These are phyloP conservation scores for Cyanodermella asteris DNA, from an alignment of 2,329 filamentous ascomycete genomes.

Conservation along the genomic window DNA sequence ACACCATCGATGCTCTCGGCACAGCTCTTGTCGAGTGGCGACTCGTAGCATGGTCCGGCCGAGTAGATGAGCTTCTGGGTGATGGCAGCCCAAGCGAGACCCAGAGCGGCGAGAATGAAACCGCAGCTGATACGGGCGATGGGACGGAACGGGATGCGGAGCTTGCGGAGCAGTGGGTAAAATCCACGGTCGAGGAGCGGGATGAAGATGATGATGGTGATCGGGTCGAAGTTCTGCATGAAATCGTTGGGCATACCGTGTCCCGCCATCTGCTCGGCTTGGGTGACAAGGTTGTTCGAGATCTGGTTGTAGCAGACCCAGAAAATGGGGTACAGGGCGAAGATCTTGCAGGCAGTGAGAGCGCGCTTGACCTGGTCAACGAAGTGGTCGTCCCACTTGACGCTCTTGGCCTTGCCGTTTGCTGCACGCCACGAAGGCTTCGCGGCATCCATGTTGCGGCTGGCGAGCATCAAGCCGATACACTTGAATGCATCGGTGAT, in stretches of 20 bases:
- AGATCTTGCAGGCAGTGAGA: constrained; percentile 46
- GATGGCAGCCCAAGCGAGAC: constrained; percentile 28
- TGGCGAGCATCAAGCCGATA: constrained; percentile 27
- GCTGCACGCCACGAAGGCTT: constrained; percentile 43
- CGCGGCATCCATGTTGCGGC: constrained; percentile 28
- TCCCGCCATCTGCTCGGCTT: constrained; percentile 38
- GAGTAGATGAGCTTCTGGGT: constrained; percentile 33
- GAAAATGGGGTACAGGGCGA: constrained; percentile 47
- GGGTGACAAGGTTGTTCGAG: constrained; percentile 43
- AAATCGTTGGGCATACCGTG: constrained; percentile 55
- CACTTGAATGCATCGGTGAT: constrained; percentile 44
- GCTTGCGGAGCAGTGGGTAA: constrained; percentile 40
- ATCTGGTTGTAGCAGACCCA: constrained; percentile 50
- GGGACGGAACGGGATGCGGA: constrained; percentile 27
- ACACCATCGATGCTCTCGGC: constrained; percentile 4
- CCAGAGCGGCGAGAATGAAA: constrained; percentile 24
- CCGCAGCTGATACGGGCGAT: constrained; percentile 30
- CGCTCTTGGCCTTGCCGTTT: constrained; percentile 18
- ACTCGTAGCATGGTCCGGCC: constrained; percentile 6
- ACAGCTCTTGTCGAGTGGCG: constrained; percentile 6
- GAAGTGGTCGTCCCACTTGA: constrained; percentile 47
- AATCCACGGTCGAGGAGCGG: constrained; percentile 46
- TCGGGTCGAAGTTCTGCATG: constrained; percentile 53
- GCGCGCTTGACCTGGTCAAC: constrained; percentile 50
- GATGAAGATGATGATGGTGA: constrained; percentile 54